phyloP scores from a whole-genome alignment of 257 asterid species.

The Haberlea rhodopensis region DNA sequence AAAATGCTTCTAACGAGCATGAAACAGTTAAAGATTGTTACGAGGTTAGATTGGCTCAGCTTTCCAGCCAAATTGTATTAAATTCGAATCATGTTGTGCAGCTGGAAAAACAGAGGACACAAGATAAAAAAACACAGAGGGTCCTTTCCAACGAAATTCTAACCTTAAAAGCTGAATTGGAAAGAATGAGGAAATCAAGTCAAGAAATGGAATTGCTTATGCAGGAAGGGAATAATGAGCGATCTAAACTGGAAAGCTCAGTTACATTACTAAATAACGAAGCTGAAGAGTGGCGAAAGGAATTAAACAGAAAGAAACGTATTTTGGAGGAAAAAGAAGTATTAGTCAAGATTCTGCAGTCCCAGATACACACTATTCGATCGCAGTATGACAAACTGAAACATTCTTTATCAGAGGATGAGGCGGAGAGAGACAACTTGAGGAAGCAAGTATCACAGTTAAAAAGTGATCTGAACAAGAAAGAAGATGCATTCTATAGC shows the following conservation, averaged over 20 bases:
- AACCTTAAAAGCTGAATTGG: slow-evolving; percentile 55
- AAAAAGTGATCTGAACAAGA: slow-evolving; percentile 54
- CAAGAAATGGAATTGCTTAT: slow-evolving; percentile 46
- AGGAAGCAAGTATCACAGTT: slow-evolving; percentile 52
- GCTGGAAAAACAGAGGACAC: slow-evolving; percentile 44
- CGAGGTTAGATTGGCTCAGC: slow-evolving; percentile 51
- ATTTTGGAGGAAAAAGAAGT: slow-evolving; percentile 57
- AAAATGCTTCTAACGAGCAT: slow-evolving; percentile 55
- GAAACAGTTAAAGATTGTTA: slow-evolving; percentile 36
- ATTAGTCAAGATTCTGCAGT: slow-evolving; percentile 37
- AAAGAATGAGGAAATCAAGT: slow-evolving; percentile 38
- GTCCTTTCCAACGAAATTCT: slow-evolving; percentile 47
- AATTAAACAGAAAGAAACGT: slow-evolving; percentile 37
- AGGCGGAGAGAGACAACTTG: slow-evolving; percentile 59
- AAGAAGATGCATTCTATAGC: slow-evolving; percentile 52
- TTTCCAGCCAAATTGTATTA: slow-evolving; percentile 39
- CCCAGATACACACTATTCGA: slow-evolving; percentile 49
- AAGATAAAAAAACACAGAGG: slow-evolving; percentile 42
- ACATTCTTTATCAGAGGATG: slow-evolving; percentile 37
- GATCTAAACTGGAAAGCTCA: slow-evolving; percentile 44
- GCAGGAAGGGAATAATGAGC: slow-evolving; percentile 46
- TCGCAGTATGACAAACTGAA: slow-evolving; percentile 43
- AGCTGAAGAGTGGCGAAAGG: slow-evolving; percentile 41
- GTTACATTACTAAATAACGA: slow-evolving; percentile 37
- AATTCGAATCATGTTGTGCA: slow-evolving; percentile 44